These are phyloP conservation scores for Marchantia polymorpha DNA, from an alignment of 225 moss, liverwort and hornwort genomes.

Conservation along the genomic window DNA sequence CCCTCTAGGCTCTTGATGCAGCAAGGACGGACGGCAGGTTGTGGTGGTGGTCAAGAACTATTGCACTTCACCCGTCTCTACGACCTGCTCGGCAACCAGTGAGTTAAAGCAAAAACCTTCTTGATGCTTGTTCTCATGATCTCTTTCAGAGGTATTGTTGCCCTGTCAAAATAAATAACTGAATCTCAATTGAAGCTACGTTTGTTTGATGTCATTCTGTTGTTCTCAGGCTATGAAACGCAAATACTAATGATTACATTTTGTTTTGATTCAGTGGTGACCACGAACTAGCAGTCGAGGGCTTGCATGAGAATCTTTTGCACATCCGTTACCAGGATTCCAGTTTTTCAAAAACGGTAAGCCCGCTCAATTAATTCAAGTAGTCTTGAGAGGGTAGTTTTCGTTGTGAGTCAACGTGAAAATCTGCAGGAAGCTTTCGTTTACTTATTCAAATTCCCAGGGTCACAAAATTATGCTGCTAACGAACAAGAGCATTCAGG, in stretches of 20 bases:
- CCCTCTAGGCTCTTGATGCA: constrained; percentile 42
- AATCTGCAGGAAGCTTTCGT: too few relatives aligned
- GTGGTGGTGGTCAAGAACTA: constrained; percentile 28
- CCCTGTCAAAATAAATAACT: too few relatives aligned
- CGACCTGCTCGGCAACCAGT: constrained; percentile 80
- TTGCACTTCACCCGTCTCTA: constrained; percentile 70
- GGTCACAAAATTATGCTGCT: too few relatives aligned
- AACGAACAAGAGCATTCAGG: too few relatives aligned
- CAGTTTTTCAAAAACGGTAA: constrained; percentile 74
- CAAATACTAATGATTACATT: background rate
- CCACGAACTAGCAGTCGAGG: constrained; percentile 64
- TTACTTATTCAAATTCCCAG: too few relatives aligned
- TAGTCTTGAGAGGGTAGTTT: background rate
- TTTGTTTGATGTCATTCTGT: too few relatives aligned
- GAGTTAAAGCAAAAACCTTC: constrained; percentile 21
- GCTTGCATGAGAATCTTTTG: constrained; percentile 82
- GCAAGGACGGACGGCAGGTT: constrained; percentile 30
- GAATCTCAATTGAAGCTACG: background rate
- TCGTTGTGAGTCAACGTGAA: too few relatives aligned
- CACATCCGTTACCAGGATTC: constrained; percentile 82
- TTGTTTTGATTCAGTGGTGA: constrained; percentile 61
- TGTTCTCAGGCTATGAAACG: too few relatives aligned
- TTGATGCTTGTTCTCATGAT: background rate
- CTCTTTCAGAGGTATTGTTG: too few relatives aligned
- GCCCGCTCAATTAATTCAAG: constrained; percentile 1